Percentiles rank a stretch among this genome's conserved stretches.
These are phyloP conservation scores for Byssochlamys sp. DNA, from an alignment of 2,329 filamentous ascomycete genomes.

Conservation along the genomic window DNA sequence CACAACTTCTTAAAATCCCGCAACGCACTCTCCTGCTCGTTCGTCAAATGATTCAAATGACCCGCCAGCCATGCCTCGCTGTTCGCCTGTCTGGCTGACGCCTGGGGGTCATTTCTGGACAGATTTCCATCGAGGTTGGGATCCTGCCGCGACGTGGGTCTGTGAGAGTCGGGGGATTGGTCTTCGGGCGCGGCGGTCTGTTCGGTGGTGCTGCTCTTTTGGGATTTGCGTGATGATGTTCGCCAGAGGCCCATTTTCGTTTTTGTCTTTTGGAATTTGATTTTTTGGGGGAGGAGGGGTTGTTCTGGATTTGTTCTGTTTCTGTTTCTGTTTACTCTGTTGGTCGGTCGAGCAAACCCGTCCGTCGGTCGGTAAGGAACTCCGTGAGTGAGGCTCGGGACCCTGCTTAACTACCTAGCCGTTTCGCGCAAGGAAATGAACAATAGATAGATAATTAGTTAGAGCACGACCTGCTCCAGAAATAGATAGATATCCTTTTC, in stretches of 20 bases:
- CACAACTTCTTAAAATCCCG: conserved; percentile 61
- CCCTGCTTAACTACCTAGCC: neutral
- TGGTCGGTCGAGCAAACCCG: no score
- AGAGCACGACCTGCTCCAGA: no score
- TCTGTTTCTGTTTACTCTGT: neutral
- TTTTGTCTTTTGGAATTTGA: neutral
- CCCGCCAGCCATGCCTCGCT: conserved; percentile 41
- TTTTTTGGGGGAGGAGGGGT: neutral
- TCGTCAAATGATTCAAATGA: conserved; percentile 69
- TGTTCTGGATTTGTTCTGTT: neutral
- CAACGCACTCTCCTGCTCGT: conserved; percentile 58
- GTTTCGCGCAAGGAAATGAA: no score
- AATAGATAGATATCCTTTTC: no score
- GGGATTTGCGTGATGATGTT: conserved; percentile 12
- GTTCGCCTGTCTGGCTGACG: conserved; percentile 26
- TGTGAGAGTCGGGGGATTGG: no score
- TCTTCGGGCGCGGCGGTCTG: conserved; percentile 8
- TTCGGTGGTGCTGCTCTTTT: conserved; percentile 18
- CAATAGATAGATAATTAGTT: no score
- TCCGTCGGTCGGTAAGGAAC: neutral
- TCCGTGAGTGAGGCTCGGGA: neutral
- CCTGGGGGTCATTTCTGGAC: conserved; percentile 26
- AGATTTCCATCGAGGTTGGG: conserved; percentile 18
- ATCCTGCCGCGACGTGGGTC: neutral
- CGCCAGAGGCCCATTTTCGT: conserved; percentile 2